Base-by-base conservation (phyloP, 2,329 filamentous ascomycete species). In the Aspergillus ochraceus region DNA sequence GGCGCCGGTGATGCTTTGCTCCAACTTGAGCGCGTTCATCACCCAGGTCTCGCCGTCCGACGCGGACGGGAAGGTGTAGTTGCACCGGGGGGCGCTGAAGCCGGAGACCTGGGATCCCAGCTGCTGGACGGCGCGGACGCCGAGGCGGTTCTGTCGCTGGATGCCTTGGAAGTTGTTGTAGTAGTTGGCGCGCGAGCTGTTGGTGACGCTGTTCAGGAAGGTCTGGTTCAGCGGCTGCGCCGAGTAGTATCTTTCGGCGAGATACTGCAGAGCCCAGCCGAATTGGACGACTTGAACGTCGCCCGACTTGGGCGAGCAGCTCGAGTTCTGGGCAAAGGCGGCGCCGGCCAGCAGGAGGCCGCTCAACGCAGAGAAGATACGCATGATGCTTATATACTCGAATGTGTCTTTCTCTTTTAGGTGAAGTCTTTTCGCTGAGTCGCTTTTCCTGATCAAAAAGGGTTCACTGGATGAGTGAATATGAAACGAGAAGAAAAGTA, bases 221-320 rank as follows among this genome's bases (percentile, higher is more conserved):
- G 66, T 67, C 47, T 65, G 56, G 58, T 72, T 70, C 54, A 69
- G 30, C 6, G 66, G 54, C 24, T 64, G 54, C 6, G 56, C 60
- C 10, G 62, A 52, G 55, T 70, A 72, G 66, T 63, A 72, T 26
- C 61, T 52, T 24, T 66, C 65, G 3, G 69, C 57, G 57, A 72
- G 63, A 24, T 59, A 52, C 26, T 70, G 66, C 24, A 72, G 54
- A 9, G 64, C 67, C 50, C 58, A 69, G 26, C 65, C 65, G 53
- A 69, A 71, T 50, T 68, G 30, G 1, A 70, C 60, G 9, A 70
- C 65, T 20, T 64, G 45, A 2, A 55, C 55, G 30, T 72, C 70
- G 10, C 59, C 47, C 2, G 66, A 62, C 9, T 59, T 52, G n/a
- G 67, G 65, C 8, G 63, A 47, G 59, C 70, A 72, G 60, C 45